phyloP scores from a whole-genome alignment of 352 stramenopile genomes.

The Ophiocytium majus region DNA sequence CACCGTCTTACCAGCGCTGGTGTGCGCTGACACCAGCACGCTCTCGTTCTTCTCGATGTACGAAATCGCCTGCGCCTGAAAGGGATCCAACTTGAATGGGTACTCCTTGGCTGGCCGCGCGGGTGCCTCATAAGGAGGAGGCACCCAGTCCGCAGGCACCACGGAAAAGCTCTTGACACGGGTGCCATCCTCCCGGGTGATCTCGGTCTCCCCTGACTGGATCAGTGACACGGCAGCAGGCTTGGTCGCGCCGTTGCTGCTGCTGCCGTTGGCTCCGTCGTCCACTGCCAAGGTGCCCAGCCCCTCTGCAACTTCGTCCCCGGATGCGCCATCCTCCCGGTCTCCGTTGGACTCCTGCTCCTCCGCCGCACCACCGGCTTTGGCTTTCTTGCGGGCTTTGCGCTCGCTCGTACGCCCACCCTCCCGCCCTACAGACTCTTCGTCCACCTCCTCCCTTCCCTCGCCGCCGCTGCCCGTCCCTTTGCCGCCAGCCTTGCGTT shows the following conservation, averaged over 20 bases:
- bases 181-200: constrained; percentile 48
- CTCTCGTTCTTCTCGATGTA: constrained; percentile 95
- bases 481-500: no score
- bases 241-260: neutral
- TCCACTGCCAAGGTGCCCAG: neutral
- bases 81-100: constrained; percentile 95
- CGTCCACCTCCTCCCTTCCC: neutral
- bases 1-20: constrained; percentile 88
- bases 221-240: constrained; percentile 35
- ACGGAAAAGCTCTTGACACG: constrained; percentile 56
- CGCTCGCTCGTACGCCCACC: neutral
- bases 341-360: neutral
- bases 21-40: constrained; percentile 97
- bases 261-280: constrained; percentile 17
- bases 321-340: no score
- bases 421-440: constrained; percentile 5
- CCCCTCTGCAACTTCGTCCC: neutral
- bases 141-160: constrained; percentile 52
- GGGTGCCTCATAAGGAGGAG: constrained; percentile 28
- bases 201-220: constrained; percentile 36
- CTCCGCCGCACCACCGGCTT: neutral
- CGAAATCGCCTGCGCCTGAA: constrained; percentile 89
- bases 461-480: constrained; percentile 10
- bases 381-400: constrained; percentile 22
- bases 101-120: constrained; percentile 89